phyloP scores from a whole-genome alignment of 148 eudicot species.

The Rhododendron ovatum region DNA sequence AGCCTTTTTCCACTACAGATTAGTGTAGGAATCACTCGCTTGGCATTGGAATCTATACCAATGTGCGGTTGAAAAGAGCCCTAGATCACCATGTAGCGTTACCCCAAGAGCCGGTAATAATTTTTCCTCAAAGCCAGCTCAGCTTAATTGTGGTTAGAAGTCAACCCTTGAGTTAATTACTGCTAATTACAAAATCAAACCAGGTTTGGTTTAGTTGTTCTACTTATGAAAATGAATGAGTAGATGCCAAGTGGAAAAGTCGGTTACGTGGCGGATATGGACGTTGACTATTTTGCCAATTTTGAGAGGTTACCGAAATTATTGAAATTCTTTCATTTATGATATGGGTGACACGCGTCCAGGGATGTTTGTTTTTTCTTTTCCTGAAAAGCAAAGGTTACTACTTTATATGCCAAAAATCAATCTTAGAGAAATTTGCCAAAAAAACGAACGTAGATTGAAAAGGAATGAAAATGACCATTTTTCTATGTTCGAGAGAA shows the following conservation, averaged over 20 bases:
- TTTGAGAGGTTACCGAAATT: background rate
- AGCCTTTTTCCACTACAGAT: too few species aligned
- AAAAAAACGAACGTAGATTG: background rate
- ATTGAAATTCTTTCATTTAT: background rate
- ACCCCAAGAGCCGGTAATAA: too few species aligned
- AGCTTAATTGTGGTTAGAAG: background rate
- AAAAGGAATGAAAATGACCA: background rate
- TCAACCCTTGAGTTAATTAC: constrained; percentile 18
- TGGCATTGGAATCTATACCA: too few species aligned
- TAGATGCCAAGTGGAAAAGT: constrained; percentile 1
- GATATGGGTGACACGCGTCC: background rate
- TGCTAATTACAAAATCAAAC: background rate
- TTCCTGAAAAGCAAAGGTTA: background rate
- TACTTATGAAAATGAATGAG: background rate
- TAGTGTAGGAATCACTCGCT: too few species aligned
- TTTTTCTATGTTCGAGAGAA: too few species aligned
- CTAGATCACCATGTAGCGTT: too few species aligned
- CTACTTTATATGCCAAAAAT: background rate
- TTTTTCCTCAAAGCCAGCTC: background rate
- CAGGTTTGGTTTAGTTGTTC: background rate
- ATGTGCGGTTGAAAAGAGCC: too few species aligned
- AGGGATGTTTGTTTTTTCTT: background rate
- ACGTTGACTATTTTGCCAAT: constrained; percentile 2
- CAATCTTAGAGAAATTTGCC: background rate
- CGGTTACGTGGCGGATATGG: constrained; percentile 5